These are phyloP conservation scores for Cryptococcus sp. DNA, from an alignment of 1,284 basidiomycete species.

Conservation along the genomic window DNA sequence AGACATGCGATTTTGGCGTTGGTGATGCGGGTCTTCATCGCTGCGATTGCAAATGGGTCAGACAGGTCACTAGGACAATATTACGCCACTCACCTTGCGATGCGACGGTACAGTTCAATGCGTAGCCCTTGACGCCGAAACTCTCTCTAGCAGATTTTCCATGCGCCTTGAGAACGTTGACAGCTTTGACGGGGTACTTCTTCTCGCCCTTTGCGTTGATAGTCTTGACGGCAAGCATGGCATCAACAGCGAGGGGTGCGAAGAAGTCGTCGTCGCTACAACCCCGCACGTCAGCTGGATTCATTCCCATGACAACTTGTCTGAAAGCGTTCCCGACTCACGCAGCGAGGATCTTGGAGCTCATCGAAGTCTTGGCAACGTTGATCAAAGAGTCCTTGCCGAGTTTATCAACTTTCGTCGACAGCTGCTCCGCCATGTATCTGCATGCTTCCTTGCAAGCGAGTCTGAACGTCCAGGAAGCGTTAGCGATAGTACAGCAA, in stretches of 20 bases:
- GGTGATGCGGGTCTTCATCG: slow-evolving; percentile 94
- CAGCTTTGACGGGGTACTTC: slow-evolving; percentile 99
- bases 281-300: slow-evolving; percentile 8
- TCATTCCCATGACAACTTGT: not conserved
- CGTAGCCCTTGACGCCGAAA: slow-evolving; percentile 93
- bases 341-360: slow-evolving; percentile 98
- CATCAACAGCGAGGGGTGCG: slow-evolving; percentile 97
- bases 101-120: slow-evolving; percentile 97
- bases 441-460: slow-evolving; percentile 97
- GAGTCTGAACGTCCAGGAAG: slow-evolving; percentile 54
- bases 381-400: slow-evolving; percentile 93
- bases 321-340: slow-evolving; percentile 57
- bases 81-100: slow-evolving; percentile 73
- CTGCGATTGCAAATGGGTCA: slow-evolving; percentile 54
- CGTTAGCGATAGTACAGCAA: not conserved
- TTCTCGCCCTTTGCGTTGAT: slow-evolving; percentile 92
- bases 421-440: slow-evolving; percentile 97
- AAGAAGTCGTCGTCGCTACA: slow-evolving; percentile 94
- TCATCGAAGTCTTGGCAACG: slow-evolving; percentile 98
- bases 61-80: not conserved
- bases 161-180: slow-evolving; percentile 99
- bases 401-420: slow-evolving; percentile 88
- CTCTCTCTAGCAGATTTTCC: slow-evolving; percentile 95
- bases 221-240: slow-evolving; percentile 96
- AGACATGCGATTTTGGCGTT: slow-evolving; percentile 97